Base-by-base conservation (phyloP, 306 rosid genomes). In the Ormosia emarginata region DNA sequence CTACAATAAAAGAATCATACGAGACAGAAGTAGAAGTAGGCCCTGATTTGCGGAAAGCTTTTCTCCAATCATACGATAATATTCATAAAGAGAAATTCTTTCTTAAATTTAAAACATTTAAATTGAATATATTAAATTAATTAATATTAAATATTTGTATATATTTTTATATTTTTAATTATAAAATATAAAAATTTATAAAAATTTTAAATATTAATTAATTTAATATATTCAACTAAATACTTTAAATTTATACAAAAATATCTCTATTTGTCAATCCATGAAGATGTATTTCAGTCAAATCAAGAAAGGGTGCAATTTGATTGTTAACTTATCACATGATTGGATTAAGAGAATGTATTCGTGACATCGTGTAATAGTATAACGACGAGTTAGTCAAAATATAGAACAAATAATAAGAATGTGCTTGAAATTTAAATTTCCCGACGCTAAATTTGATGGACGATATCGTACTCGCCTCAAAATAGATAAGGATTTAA, bases 241-340 rank as follows among this genome's bases (percentile, higher is more conserved):
- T n/a, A n/a, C n/a, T n/a, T n/a, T n/a, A n/a, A n/a, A n/a, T n/a
- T n/a, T n/a, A n/a, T n/a, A n/a, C n/a, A n/a, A n/a, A n/a, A n/a
- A n/a, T n/a, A n/a, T n/a, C n/a, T n/a, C n/a, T n/a, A n/a, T n/a
- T 67, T 15, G 29, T 37, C 41, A 36, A 55, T 32, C 46, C 10
- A 34, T 29, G 47, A 39, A 8, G 47, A 64, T 64, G 44, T 8
- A 47, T 65, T 72, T 64, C 49, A 52, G 33, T 71, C 32, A 69
- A 69, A 70, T 79, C 2, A 71, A 81, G 63, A 82, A 46, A 82
- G 29, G 67, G 41, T 53, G 46, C 83, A 56, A 56, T 56, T 68
- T 82, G 34, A 14, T 82, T 34, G 61, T 37, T 66, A 24, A 68
- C 74, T 76, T 82, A n/a, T n/a, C n/a, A 11, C 59, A 7, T 39